Evolutionary conservation across 805 yeast species (phyloP).

Genomic region (Cyberlindnera saturnus): DNA sequence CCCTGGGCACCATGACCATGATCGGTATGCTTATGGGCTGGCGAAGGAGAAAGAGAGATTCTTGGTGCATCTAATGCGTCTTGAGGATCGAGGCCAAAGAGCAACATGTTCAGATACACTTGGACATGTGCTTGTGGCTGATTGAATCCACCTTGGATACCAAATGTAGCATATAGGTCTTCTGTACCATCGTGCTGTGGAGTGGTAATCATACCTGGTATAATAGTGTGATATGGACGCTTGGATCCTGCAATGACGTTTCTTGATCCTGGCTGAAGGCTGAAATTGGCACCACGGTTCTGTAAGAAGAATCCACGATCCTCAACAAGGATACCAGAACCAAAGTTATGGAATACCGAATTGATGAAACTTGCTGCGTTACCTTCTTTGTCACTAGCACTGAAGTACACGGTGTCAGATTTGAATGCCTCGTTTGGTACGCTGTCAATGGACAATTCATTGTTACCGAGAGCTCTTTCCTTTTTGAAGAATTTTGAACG

Average conservation of each 20-base stretch:
- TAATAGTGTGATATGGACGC: constrained; percentile 77
- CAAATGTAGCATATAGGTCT: constrained; percentile 63
- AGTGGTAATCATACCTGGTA: constrained; percentile 72
- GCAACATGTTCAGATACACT: constrained; percentile 57
- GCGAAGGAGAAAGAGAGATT: constrained; percentile 54
- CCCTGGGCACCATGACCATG: constrained; percentile 57
- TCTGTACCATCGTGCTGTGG: constrained; percentile 27
- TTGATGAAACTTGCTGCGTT: constrained; percentile 79
- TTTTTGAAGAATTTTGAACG: constrained; percentile 43
- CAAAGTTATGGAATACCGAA: constrained; percentile 65
- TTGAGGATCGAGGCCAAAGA: constrained; percentile 65
- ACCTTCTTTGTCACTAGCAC: constrained; percentile 62
- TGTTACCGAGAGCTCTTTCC: constrained; percentile 34
- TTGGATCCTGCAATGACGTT: constrained; percentile 65
- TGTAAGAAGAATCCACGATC: constrained; percentile 64
- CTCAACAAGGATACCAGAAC: constrained; percentile 63
- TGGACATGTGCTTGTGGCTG: constrained; percentile 86
- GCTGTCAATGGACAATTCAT: constrained; percentile 37
- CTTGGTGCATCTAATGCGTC: constrained; percentile 73
- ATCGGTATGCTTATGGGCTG: constrained; percentile 36
- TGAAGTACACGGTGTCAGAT: constrained; percentile 69
- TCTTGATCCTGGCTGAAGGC: constrained; percentile 46
- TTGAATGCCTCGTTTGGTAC: constrained; percentile 50
- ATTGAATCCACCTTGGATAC: constrained; percentile 84
- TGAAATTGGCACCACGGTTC: constrained; percentile 74